These are phyloP conservation scores for Boletales sp. DNA, from an alignment of 768 basidiomycete species.

Conservation along the genomic window DNA sequence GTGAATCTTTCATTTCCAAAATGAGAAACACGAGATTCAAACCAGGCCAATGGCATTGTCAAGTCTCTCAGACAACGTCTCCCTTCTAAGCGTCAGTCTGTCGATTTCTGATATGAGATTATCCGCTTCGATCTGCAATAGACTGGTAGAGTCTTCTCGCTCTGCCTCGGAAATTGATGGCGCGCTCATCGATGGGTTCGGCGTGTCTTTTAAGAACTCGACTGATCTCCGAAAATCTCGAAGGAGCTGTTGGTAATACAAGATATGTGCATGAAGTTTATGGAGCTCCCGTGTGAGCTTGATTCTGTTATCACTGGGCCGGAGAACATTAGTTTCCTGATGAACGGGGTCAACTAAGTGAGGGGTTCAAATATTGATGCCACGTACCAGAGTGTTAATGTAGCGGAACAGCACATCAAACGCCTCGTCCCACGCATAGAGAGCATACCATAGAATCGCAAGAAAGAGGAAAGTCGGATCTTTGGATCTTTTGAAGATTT, in stretches of 20 bases:
- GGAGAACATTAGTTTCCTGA: slow-evolving; percentile 46
- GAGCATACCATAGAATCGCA: slow-evolving; percentile 52
- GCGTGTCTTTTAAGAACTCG: slow-evolving; percentile 44
- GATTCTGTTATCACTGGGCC: slow-evolving; percentile 31
- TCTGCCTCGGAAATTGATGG: slow-evolving; percentile 11
- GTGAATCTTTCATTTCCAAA: not conserved
- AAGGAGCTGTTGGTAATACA: slow-evolving; percentile 52
- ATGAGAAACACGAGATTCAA: slow-evolving; percentile 1
- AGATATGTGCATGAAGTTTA: slow-evolving; percentile 49
- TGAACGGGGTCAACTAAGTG: not conserved
- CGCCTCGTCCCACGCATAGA: slow-evolving; percentile 62
- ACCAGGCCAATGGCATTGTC: slow-evolving; percentile 25
- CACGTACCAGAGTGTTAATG: slow-evolving; percentile 44
- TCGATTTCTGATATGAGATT: slow-evolving; percentile 48
- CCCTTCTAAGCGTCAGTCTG: slow-evolving; percentile 35
- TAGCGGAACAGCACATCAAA: slow-evolving; percentile 49
- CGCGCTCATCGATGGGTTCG: slow-evolving; percentile 46
- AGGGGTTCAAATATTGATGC: not conserved
- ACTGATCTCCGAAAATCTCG: slow-evolving; percentile 53
- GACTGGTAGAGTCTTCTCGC: slow-evolving; percentile 25
- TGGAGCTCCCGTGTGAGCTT: slow-evolving; percentile 54
- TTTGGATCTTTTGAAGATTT: slow-evolving; percentile 24
- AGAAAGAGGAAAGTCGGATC: slow-evolving; percentile 34
- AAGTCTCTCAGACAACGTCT: slow-evolving; percentile 21
- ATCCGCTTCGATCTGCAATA: slow-evolving; percentile 37